These are phyloP conservation scores for Didymella glomerata DNA, from an alignment of 2,329 filamentous ascomycete genomes.

Conservation along the genomic window DNA sequence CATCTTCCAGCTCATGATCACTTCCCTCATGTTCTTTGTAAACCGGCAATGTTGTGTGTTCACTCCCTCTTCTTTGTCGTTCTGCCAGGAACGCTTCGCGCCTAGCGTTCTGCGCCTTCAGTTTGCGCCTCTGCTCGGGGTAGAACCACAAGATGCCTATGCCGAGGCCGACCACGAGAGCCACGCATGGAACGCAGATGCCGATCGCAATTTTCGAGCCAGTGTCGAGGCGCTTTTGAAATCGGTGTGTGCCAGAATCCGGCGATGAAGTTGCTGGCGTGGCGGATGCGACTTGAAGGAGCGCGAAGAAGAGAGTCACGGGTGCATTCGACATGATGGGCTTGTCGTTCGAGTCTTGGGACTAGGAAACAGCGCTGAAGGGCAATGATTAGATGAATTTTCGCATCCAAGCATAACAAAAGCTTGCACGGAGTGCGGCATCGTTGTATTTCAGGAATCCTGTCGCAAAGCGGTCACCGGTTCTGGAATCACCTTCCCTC, in stretches of 20 bases:
- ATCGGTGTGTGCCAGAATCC: neutral
- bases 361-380: neutral
- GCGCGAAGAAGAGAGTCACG: neutral
- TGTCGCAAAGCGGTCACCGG: neutral
- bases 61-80: neutral
- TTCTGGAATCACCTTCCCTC: neutral
- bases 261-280: neutral
- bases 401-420: neutral
- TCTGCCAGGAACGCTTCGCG: neutral
- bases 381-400: neutral
- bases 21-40: neutral
- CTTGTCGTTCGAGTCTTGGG: neutral
- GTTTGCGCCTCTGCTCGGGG: neutral
- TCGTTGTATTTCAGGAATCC: neutral
- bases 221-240: neutral
- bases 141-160: neutral
- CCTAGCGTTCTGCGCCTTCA: neutral
- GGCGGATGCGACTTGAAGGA: neutral
- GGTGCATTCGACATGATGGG: neutral
- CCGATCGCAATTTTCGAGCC: neutral
- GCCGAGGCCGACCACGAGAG: neutral
- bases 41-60: neutral
- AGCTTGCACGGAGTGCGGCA: neutral
- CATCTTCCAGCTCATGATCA: neutral
- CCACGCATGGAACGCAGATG: neutral